Base-by-base conservation (phyloP, 805 yeast species). In the Isabelozyma pseudorhagii region DNA sequence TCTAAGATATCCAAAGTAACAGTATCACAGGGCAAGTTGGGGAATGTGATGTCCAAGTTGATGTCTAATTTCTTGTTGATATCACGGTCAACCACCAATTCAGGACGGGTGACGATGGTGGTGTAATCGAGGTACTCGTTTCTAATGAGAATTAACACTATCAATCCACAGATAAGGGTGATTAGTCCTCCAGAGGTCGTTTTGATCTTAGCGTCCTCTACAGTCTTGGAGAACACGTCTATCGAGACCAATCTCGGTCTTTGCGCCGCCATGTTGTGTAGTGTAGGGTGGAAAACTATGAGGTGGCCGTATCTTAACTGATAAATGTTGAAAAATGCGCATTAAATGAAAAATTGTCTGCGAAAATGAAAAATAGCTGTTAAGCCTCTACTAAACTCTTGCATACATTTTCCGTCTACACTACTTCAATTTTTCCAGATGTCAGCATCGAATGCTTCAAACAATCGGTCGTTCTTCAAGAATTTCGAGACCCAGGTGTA, bases 221-320 rank as follows among this genome's bases (percentile, higher is more conserved):
- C 92, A 5, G 97, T 89, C 69, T 92, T 93, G 28, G 96, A 81
- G 64, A 93, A 92, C n/a, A 93, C 96, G 68, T 92, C 98, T 51
- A 88, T 72, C 41, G 85, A 81, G 45, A 88, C 63, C 54, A 84
- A 67, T 52, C 56, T 66, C 27, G 77, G 77, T 51, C 70, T 66
- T 29, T 57, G 47, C 31, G 58, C 46, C 64, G 59, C 59, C 25
- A 10, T 49, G 9, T 8, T 27, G 18, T 38, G 38, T 21, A 15
- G 34, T 29, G 10, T 29, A 8, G 8, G 34, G 34, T 8, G 34
- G 34, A 29, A 29, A 29, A 8, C 10, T 29, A 29, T 29, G 10
- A 29, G 10, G 34, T 29, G 34, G 34, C 34, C 17, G 17, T 15
- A 15, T 15, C 17, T 15, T 2, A 15, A 29, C 34, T 29, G 34